Conservation (phyloP, 345 rosid species). For the Populus tremula region DNA sequence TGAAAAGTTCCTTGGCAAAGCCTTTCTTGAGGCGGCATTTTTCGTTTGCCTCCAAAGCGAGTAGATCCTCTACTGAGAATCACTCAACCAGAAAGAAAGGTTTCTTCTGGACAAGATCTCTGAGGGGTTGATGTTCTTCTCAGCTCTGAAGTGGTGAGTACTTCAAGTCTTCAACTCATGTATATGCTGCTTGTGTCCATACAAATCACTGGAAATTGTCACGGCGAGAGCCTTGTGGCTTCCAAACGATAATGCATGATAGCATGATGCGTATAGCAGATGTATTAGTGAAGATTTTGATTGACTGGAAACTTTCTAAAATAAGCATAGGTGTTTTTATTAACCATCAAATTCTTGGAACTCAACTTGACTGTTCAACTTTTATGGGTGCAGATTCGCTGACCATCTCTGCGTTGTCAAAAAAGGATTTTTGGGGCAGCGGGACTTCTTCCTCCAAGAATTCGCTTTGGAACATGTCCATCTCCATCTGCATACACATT, state of each 20-base stretch:
- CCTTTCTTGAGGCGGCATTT: conserved; percentile 78
- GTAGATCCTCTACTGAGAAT: conserved; percentile 50
- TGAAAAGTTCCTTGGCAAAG: conserved; percentile 48
- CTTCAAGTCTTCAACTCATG: background rate
- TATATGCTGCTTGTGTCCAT: background rate
- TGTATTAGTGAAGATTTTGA: background rate
- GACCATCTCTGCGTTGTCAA: conserved; percentile 23
- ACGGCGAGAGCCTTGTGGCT: background rate
- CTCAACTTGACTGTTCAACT: background rate
- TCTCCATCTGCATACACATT: conserved; percentile 24
- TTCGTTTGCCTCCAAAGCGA: conserved; percentile 69
- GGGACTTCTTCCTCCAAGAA: conserved; percentile 8
- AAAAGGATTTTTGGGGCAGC: conserved; percentile 12
- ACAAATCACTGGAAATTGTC: background rate
- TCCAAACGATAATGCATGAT: background rate
- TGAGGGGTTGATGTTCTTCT: conserved; percentile 57
- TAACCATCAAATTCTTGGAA: background rate
- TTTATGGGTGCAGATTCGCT: conserved; percentile 29
- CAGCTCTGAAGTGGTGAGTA: conserved; percentile 34
- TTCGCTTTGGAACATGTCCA: conserved; percentile 9
- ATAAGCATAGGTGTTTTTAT: background rate
- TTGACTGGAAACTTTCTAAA: background rate
- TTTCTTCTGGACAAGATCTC: conserved; percentile 83
- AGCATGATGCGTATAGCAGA: background rate
- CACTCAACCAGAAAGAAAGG: conserved; percentile 61